Base-by-base conservation (phyloP, 2,329 filamentous ascomycete species). In the Ascochyta pisi region DNA sequence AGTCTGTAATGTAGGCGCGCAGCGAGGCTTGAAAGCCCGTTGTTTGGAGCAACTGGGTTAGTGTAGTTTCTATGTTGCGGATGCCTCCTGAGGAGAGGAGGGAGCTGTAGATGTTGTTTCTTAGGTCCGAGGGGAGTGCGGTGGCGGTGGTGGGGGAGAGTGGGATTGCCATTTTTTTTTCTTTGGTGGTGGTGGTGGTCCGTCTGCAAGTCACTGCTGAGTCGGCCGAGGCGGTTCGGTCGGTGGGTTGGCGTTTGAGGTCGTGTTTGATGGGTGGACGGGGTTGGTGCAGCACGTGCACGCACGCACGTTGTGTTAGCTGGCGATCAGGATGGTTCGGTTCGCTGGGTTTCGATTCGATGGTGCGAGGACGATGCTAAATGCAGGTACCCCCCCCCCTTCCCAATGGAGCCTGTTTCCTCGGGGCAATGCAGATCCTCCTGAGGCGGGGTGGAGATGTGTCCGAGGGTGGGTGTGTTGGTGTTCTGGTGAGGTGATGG, bases 21-120 rank as follows among this genome's bases (percentile, higher is more conserved):
- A 88, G 77, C 26, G 78, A 78, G 63, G 84, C 79, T 38, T 82
- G 82, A 84, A 85, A 88, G 63, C 84, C 84, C n/a, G 77, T 74
- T 49, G 82, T 78, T 64, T 84, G 81, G 10, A 87, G 79, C 22
- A 81, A 79, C 65, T 84, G 79, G 55, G 81, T 77, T 24, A 88
- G 78, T 1, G 80, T 78, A 34, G 75, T 65, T 66, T 86, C 83
- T 39, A 88, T 83, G 66, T 81, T 80, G 65, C 81, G 79, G 61
- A 87, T 81, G 50, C 81, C 79, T 65, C 77, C 76, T 42, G 76
- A 73, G 31, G 77, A 77, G 58, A 79, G 76, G 37, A 86, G 81
- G 38, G 78, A 77, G 39, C 73, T 66, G 56, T 78, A 79, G 68
- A 82, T 75, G 56, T 66, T 66, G 64, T 75, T 75, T 67, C 79